Evolutionary conservation across 2,329 filamentous ascomycete species (phyloP).

Genomic region (Raffaelea arxii): DNA sequence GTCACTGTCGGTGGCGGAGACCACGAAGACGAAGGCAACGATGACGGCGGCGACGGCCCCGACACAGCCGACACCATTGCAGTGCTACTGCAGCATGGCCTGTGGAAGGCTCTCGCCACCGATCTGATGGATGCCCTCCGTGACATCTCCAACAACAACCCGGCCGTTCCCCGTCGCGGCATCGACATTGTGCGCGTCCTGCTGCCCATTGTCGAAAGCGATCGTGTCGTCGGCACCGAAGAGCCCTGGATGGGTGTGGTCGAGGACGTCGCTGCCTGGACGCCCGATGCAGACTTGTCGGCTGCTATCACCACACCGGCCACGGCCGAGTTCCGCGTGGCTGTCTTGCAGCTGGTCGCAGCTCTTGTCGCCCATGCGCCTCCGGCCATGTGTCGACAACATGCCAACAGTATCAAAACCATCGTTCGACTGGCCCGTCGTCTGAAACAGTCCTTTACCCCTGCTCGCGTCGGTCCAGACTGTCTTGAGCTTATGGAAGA

Average conservation of each 20-base stretch:
- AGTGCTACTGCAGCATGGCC: constrained; percentile 38
- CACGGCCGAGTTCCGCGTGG: constrained; percentile 45
- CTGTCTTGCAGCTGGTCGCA: constrained; percentile 45
- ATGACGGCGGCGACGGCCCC: constrained; percentile 18
- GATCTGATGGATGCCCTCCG: constrained; percentile 38
- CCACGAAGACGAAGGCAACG: constrained; percentile 17
- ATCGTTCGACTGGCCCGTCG: too few species aligned
- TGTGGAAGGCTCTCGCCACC: constrained; percentile 41
- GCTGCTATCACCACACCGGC: constrained; percentile 29
- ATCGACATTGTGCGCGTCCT: constrained; percentile 48
- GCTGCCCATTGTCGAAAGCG: constrained; percentile 39
- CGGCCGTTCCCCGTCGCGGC: constrained; percentile 25
- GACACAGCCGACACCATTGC: constrained; percentile 33
- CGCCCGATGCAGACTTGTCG: constrained; percentile 27
- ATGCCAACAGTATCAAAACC: constrained; percentile 14
- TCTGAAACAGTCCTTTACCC: too few species aligned
- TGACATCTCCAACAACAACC: not conserved
- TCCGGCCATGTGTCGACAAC: constrained; percentile 37
- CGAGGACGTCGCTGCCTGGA: constrained; percentile 39
- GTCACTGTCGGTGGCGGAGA: not conserved
- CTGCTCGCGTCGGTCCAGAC: constrained; percentile 13
- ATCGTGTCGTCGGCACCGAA: constrained; percentile 24
- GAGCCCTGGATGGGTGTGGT: constrained; percentile 51
- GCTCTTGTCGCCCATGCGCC: constrained; percentile 38
- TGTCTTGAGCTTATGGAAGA: constrained; percentile 23